These are phyloP conservation scores for Boletellus ananiceps DNA, from an alignment of 768 basidiomycete species.

Conservation along the genomic window DNA sequence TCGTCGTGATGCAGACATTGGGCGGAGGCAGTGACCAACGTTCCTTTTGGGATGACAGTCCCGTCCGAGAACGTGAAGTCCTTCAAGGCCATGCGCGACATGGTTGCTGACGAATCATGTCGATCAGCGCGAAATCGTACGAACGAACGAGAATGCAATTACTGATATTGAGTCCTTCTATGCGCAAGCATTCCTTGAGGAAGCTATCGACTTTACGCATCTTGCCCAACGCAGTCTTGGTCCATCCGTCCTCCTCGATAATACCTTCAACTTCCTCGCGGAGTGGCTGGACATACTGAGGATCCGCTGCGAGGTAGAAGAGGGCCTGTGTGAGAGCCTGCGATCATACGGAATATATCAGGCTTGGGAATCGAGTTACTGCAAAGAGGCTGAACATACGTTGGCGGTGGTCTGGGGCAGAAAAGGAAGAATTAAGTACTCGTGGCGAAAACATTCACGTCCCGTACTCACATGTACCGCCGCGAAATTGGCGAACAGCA, in stretches of 20 bases:
- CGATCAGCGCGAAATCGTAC: no score
- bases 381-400: background rate
- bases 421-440: background rate
- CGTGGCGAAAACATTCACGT: background rate
- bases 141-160: background rate
- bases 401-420: background rate
- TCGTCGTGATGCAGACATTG: conserved; percentile 19
- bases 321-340: background rate
- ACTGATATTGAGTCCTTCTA: background rate
- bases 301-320: background rate
- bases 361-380: background rate
- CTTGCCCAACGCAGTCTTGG: background rate
- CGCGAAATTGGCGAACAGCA: conserved; percentile 20
- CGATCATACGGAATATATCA: conserved; percentile 17
- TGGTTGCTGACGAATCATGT: conserved; percentile 20
- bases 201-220: background rate
- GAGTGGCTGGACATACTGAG: background rate
- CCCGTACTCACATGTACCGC: conserved; percentile 17
- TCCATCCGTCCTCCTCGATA: background rate
- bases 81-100: conserved; percentile 29
- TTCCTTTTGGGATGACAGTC: conserved; percentile 29
- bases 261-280: background rate
- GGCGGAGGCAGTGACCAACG: conserved; percentile 17
- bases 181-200: background rate
- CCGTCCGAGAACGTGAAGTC: conserved; percentile 32